Percentiles rank a stretch among this genome's conserved stretches.
phyloP scores from a whole-genome alignment of 2,329 filamentous ascomycete species.

The Clarireedia homoeocarpa region DNA sequence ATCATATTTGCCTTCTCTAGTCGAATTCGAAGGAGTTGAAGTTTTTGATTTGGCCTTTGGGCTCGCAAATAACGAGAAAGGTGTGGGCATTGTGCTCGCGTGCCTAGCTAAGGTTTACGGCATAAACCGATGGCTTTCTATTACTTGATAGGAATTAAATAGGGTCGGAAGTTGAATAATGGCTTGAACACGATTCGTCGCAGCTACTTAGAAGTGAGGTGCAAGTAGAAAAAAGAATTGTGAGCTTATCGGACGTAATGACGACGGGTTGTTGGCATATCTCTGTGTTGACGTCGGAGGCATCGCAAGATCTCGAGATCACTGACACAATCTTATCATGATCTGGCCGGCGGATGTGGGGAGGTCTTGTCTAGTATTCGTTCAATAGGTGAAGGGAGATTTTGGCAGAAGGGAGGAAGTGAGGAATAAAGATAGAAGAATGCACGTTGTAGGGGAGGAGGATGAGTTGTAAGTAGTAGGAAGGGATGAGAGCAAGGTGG shows the following conservation, averaged over 20 bases:
- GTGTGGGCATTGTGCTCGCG: constrained; percentile 7
- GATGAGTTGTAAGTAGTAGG: too few species aligned
- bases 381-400: too few species aligned
- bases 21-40: background rate
- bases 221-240: background rate
- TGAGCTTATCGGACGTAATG: background rate
- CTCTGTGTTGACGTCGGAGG: background rate
- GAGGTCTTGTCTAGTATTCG: background rate
- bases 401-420: too few species aligned
- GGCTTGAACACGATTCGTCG: background rate
- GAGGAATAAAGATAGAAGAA: too few species aligned
- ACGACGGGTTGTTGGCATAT: background rate
- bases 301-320: background rate
- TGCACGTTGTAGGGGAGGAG: too few species aligned
- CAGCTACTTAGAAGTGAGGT: background rate
- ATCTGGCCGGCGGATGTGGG: background rate
- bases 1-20: background rate
- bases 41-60: constrained; percentile 1
- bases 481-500: too few species aligned
- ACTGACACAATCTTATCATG: constrained; percentile 2
- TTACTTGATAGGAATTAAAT: constrained; percentile 8
- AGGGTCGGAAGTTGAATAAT: constrained; percentile 1
- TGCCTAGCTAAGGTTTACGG: constrained; percentile 2
- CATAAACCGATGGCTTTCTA: constrained; percentile 5
- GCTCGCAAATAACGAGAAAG: constrained; percentile 4